Evolutionary conservation across 2,329 filamentous ascomycete species (phyloP).

Genomic region (Graphilbum sp.): DNA sequence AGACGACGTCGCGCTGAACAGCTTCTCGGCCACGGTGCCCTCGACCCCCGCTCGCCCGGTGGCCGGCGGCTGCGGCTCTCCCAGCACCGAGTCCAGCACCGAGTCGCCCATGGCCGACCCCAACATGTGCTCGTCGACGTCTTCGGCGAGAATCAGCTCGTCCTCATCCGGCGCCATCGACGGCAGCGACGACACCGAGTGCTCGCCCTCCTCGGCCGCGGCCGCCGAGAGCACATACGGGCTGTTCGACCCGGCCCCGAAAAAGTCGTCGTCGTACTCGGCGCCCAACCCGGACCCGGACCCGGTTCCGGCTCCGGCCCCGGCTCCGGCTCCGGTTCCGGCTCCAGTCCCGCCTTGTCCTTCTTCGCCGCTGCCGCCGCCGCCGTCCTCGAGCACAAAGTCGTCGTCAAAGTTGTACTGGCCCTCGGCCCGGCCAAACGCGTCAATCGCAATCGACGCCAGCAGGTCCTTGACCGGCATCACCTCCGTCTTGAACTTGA

Average conservation of each 20-base stretch:
- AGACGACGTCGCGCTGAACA: slow-evolving; percentile 28
- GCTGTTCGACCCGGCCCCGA: not conserved
- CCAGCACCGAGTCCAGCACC: not conserved
- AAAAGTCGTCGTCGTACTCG: slow-evolving; percentile 11
- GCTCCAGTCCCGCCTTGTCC: too few species aligned
- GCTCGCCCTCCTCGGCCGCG: slow-evolving; percentile 11
- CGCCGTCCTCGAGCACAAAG: slow-evolving; percentile 36
- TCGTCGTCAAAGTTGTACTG: slow-evolving; percentile 48
- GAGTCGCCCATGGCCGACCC: not conserved
- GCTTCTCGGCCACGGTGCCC: slow-evolving; percentile 23
- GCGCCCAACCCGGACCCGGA: too few species aligned
- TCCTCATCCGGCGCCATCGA: slow-evolving; percentile 4
- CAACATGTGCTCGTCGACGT: not conserved
- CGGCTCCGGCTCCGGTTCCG: too few species aligned
- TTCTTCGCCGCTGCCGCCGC: slow-evolving; percentile 14
- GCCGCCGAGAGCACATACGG: slow-evolving; percentile 19
- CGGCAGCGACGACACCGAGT: slow-evolving; percentile 8
- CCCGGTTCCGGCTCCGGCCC: too few species aligned
- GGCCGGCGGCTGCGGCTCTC: too few species aligned
- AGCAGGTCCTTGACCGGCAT: slow-evolving; percentile 79
- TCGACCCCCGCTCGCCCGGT: too few species aligned
- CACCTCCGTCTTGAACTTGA: slow-evolving; percentile 75
- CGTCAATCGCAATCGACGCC: slow-evolving; percentile 77
- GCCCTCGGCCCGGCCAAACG: slow-evolving; percentile 48
- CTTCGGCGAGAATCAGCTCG: slow-evolving; percentile 4